Evolutionary conservation across 2,329 filamentous ascomycete species (phyloP).

Genomic region (Phyllosticta citrichinensis): DNA sequence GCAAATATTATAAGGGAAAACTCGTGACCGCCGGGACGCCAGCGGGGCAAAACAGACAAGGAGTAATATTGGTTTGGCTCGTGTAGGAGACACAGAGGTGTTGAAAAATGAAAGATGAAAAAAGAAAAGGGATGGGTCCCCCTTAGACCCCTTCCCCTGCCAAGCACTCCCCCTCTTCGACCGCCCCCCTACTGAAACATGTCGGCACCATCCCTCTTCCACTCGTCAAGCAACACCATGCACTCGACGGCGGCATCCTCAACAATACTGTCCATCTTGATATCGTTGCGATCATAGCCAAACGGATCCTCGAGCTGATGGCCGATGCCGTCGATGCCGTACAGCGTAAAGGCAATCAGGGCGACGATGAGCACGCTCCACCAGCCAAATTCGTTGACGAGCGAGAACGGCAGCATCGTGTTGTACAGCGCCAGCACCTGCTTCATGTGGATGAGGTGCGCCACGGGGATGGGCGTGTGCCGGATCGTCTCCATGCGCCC

Average conservation of each 20-base stretch:
- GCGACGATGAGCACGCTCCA: constrained; percentile 50
- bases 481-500: constrained; percentile 57
- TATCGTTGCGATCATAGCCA: constrained; percentile 55
- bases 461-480: constrained; percentile 53
- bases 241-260: constrained; percentile 51
- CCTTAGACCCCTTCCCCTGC: too few relatives aligned
- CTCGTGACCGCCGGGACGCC: too few relatives aligned
- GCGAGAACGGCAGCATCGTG: constrained; percentile 51
- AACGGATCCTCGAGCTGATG: constrained; percentile 57
- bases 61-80: too few relatives aligned
- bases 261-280: constrained; percentile 57
- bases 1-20: too few relatives aligned
- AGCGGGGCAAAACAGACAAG: too few relatives aligned
- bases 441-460: constrained; percentile 54
- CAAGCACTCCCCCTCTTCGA: background rate
- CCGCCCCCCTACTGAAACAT: background rate
- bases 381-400: constrained; percentile 54
- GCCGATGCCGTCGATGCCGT: constrained; percentile 55
- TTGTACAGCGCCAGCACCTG: constrained; percentile 54
- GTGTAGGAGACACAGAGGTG: too few relatives aligned
- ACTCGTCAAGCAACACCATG: constrained; percentile 48
- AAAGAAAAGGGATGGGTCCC: too few relatives aligned
- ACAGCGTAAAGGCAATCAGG: constrained; percentile 53
- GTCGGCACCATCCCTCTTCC: constrained; percentile 30
- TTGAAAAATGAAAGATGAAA: too few relatives aligned